Percentiles rank a stretch among this genome's conserved stretches.
These are phyloP conservation scores for Pseudotulostoma volvatum DNA, from an alignment of 495 filamentous ascomycete species.

Conservation along the genomic window DNA sequence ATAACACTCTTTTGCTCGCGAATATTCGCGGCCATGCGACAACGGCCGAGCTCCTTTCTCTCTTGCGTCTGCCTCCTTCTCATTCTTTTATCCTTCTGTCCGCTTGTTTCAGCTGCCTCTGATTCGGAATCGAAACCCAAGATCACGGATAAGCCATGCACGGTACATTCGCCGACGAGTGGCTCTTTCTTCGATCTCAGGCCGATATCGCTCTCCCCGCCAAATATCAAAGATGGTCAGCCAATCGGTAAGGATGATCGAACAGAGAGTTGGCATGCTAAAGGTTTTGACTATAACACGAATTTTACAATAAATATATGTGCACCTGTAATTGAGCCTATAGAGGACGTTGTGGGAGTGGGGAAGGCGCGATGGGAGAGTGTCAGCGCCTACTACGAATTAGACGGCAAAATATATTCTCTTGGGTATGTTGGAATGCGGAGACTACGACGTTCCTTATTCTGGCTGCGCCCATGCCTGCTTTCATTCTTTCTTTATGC, in stretches of 20 bases:
- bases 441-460: neutral
- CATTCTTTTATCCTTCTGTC: slow-evolving; percentile 10
- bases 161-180: slow-evolving; percentile 52
- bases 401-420: slow-evolving; percentile 57
- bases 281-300: slow-evolving; percentile 66
- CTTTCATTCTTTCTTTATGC: neutral
- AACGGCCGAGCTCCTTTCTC: neutral
- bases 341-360: slow-evolving; percentile 56
- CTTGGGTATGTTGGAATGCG: slow-evolving; percentile 47
- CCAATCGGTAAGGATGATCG: slow-evolving; percentile 43
- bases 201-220: slow-evolving; percentile 45
- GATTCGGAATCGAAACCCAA: slow-evolving; percentile 14
- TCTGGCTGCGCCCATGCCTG: neutral
- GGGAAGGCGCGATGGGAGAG: slow-evolving; percentile 51
- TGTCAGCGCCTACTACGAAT: slow-evolving; percentile 79
- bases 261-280: slow-evolving; percentile 63
- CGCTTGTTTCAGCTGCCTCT: slow-evolving; percentile 12
- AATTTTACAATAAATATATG: slow-evolving; percentile 98
- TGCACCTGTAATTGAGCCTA: slow-evolving; percentile 59
- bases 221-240: slow-evolving; percentile 34
- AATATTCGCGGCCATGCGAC: slow-evolving; percentile 1
- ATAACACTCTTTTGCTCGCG: neutral
- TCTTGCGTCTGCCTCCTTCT: slow-evolving; percentile 3
- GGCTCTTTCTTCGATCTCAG: slow-evolving; percentile 85
- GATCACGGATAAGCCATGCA: slow-evolving; percentile 46